Evolutionary conservation across 129 eudicot species (phyloP).

Genomic region (Solidago caesia): DNA sequence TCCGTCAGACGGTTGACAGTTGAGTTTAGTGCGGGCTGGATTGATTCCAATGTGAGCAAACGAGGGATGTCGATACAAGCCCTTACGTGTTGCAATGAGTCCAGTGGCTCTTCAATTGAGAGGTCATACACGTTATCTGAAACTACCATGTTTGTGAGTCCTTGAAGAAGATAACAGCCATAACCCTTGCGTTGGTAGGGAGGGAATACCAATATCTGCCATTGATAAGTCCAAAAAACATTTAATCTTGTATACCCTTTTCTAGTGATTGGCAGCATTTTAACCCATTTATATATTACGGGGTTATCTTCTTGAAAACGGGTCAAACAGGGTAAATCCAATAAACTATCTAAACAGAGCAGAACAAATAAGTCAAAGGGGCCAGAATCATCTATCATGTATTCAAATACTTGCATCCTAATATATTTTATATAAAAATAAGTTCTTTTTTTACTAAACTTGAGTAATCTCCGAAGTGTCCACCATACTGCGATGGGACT

Average conservation of each 20-base stretch:
- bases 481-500: too few species aligned
- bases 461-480: too few species aligned
- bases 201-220: conserved; percentile 81
- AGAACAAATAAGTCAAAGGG: too few species aligned
- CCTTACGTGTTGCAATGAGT: conserved; percentile 78
- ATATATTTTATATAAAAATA: too few species aligned
- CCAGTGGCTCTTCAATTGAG: conserved; percentile 89
- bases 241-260: not conserved
- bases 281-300: too few species aligned
- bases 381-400: too few species aligned
- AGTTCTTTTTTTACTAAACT: too few species aligned
- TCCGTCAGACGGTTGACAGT: conserved; percentile 49
- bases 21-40: conserved; percentile 48
- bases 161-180: conserved; percentile 62
- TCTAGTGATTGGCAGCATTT: not conserved
- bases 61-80: conserved; percentile 71
- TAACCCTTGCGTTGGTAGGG: conserved; percentile 83
- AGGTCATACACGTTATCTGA: conserved; percentile 64
- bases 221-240: not conserved
- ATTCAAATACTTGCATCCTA: too few species aligned
- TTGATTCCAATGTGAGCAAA: conserved; percentile 54
- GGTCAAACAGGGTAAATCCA: too few species aligned
- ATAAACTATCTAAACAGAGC: too few species aligned
- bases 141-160: conserved; percentile 55
- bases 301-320: too few species aligned